Conservation (phyloP, 805 yeast species). For the Metschnikowia aberdeeniae region DNA sequence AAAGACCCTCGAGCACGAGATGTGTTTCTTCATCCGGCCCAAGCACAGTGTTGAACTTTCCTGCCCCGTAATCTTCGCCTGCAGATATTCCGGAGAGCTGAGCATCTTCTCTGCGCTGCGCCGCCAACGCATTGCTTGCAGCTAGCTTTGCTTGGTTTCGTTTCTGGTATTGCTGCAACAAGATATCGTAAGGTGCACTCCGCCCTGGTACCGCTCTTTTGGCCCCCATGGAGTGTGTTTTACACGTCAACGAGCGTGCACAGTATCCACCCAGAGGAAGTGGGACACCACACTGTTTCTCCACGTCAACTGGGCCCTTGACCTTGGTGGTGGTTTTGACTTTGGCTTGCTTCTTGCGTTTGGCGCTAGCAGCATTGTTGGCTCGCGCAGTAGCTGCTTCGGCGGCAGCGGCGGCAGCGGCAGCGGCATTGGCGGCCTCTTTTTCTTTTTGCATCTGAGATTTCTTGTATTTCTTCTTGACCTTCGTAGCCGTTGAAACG, state of each 20-base stretch:
- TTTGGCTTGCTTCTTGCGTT: constrained; percentile 33
- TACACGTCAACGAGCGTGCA: constrained; percentile 93
- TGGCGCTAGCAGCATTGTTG: constrained; percentile 9
- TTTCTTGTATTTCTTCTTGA: constrained; percentile 43
- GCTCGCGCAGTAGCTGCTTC: constrained; percentile 19
- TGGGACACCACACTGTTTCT: constrained; percentile 93
- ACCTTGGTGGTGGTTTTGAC: constrained; percentile 49
- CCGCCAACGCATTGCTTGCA: constrained; percentile 74
- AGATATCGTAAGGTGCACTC: constrained; percentile 84
- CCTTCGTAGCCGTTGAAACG: constrained; percentile 20
- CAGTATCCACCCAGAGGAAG: constrained; percentile 93
- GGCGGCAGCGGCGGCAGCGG: constrained; percentile 41
- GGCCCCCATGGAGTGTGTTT: constrained; percentile 98
- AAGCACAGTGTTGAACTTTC: constrained; percentile 39
- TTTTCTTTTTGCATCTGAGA: constrained; percentile 42
- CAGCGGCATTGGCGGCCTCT: constrained; percentile 46
- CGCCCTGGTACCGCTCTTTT: constrained; percentile 93
- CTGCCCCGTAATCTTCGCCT: constrained; percentile 17
- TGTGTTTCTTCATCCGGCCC: constrained; percentile 93
- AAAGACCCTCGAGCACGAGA: constrained; percentile 84
- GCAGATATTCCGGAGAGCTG: constrained; percentile 29
- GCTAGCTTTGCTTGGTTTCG: constrained; percentile 89
- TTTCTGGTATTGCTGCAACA: constrained; percentile 85
- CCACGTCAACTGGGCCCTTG: constrained; percentile 85
- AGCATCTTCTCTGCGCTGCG: constrained; percentile 68